Evolutionary conservation across 768 basidiomycete genomes (phyloP).

Genomic region (Psilocybe tampanensis): DNA sequence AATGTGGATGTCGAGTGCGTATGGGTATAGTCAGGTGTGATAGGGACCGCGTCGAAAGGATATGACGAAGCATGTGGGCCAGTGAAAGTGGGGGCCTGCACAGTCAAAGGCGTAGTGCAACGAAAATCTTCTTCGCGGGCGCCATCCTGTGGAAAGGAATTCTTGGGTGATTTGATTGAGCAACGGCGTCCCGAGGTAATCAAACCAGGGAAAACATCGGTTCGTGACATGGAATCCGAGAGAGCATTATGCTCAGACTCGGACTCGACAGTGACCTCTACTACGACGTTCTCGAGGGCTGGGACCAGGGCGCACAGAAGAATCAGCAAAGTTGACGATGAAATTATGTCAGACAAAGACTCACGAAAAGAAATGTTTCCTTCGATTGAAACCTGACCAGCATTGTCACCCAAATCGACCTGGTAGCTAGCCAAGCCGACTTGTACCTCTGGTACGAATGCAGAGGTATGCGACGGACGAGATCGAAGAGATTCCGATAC

Average conservation of each 20-base stretch:
- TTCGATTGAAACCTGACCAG: background rate
- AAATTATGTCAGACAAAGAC: background rate
- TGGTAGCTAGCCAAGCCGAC: background rate
- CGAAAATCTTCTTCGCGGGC: background rate
- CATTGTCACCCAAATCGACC: background rate
- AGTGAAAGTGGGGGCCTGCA: background rate
- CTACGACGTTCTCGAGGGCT: background rate
- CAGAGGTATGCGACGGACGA: background rate
- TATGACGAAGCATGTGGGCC: background rate
- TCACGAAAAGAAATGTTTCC: background rate
- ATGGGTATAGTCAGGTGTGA: background rate
- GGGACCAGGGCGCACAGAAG: no score
- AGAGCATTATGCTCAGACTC: background rate
- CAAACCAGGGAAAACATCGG: background rate
- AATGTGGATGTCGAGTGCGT: background rate
- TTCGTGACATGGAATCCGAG: background rate
- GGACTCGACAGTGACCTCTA: background rate
- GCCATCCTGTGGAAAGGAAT: background rate
- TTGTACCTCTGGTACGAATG: background rate
- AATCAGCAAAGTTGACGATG: no score
- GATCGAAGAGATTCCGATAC: background rate
- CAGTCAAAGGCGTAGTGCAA: background rate
- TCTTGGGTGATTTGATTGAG: background rate
- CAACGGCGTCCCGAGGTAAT: background rate
- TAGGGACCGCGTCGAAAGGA: background rate